phyloP scores from a whole-genome alignment of 208 protist genomes.

The Leishmania major region DNA sequence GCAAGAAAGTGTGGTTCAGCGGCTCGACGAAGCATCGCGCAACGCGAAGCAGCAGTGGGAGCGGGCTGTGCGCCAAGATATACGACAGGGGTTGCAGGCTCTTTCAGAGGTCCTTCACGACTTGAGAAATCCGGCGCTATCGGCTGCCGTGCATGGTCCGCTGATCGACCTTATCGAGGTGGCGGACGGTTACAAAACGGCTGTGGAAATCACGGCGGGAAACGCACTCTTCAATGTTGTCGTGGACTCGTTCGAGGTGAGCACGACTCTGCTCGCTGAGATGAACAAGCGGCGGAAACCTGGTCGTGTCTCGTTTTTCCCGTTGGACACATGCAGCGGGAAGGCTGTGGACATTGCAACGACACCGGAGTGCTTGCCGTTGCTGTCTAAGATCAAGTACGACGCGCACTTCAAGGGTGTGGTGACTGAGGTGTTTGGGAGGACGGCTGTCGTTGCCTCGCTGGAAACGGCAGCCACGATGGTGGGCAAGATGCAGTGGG shows the following conservation, averaged over 20 bases:
- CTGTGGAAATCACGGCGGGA: conserved; percentile 95
- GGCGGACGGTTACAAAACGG: conserved; percentile 85
- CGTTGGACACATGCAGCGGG: conserved; percentile 93
- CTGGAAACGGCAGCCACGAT: conserved; percentile 83
- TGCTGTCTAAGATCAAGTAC: conserved; percentile 83
- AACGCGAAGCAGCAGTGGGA: conserved; percentile 65
- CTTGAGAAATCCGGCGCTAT: conserved; percentile 45
- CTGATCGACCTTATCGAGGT: conserved; percentile 96
- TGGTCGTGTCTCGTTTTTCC: conserved; percentile 97
- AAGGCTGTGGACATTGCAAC: conserved; percentile 42
- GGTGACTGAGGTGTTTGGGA: conserved; percentile 94
- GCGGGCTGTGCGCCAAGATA: conserved; percentile 71
- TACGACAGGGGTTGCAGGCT: conserved; percentile 85
- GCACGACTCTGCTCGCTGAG: conserved; percentile 87
- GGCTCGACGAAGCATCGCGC: conserved; percentile 47
- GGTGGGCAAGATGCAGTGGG: conserved; percentile 73
- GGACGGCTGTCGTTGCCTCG: conserved; percentile 86
- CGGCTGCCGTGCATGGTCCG: conserved; percentile 92
- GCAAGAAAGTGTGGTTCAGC: conserved; percentile 67
- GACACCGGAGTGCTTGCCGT: conserved; percentile 63
- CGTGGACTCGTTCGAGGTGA: conserved; percentile 96
- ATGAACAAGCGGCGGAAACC: conserved; percentile 90
- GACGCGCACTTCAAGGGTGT: conserved; percentile 80
- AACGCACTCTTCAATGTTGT: conserved; percentile 98
- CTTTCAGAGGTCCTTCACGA: conserved; percentile 81